Evolutionary conservation across 2,329 filamentous ascomycete genomes (phyloP).

Genomic region (Leptographium galeiforme): DNA sequence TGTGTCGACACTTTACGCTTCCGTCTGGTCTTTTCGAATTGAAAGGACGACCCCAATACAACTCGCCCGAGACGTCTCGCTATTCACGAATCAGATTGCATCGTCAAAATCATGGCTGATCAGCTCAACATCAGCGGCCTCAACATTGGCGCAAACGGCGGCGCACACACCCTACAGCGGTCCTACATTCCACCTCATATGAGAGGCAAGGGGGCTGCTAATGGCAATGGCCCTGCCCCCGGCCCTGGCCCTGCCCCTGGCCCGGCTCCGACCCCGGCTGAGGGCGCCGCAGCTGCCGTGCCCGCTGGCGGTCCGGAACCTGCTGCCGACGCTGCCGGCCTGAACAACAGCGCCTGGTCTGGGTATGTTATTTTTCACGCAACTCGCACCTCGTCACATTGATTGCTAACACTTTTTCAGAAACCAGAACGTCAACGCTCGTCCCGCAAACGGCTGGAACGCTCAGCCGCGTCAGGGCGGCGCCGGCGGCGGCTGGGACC

Average conservation of each 20-base stretch:
- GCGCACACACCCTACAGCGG: conserved; percentile 28
- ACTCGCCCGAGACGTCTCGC: background rate
- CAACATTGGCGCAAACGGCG: conserved; percentile 39
- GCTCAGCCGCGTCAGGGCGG: conserved; percentile 8
- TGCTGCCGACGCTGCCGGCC: conserved; percentile 26
- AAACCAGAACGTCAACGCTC: conserved; percentile 33
- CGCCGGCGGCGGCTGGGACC: conserved; percentile 12
- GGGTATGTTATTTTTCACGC: conserved; percentile 30
- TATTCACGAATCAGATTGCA: conserved; percentile 1
- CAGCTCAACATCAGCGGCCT: conserved; percentile 73
- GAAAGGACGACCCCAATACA: background rate
- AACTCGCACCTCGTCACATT: background rate
- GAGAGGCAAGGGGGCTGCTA: conserved; percentile 40
- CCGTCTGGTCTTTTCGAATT: background rate
- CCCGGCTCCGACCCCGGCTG: conserved; percentile 11
- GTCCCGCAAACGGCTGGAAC: conserved; percentile 16
- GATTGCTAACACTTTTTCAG: conserved; percentile 15
- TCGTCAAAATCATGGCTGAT: conserved; percentile 55
- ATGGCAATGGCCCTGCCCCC: conserved; percentile 5
- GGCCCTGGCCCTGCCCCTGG: conserved; percentile 11
- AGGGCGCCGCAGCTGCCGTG: conserved; percentile 1
- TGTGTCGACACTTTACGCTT: conserved; percentile 1
- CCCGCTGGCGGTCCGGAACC: background rate
- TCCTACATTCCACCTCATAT: conserved; percentile 82
- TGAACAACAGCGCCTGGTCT: conserved; percentile 54